Evolutionary conservation across 106 monocot genomes (phyloP).

Genomic region (Platanthera zijinensis): DNA sequence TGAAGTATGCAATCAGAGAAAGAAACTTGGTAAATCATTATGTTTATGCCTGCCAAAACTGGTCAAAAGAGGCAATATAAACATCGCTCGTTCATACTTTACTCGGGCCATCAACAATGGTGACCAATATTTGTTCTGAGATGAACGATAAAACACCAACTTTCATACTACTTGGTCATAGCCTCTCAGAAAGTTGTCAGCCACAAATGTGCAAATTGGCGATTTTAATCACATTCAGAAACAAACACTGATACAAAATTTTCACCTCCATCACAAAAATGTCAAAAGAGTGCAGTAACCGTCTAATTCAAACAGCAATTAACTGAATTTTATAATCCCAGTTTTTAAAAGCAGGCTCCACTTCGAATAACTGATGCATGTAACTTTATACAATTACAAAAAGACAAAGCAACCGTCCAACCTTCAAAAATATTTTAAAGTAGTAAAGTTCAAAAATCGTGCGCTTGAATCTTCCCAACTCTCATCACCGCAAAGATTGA

Average conservation of each 20-base stretch:
- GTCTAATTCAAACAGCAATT: neutral
- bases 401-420: slow-evolving; percentile 2
- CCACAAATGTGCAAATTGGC: neutral
- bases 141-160: neutral
- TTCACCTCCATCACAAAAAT: neutral
- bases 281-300: neutral
- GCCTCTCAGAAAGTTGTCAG: neutral
- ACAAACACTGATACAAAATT: neutral
- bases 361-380: neutral
- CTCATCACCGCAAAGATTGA: neutral
- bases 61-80: neutral
- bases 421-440: neutral
- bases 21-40: neutral
- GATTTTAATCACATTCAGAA: neutral
- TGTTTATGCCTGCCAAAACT: too few relatives aligned
- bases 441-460: neutral
- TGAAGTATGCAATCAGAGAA: neutral
- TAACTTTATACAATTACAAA: neutral
- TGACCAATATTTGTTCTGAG: neutral
- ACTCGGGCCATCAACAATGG: neutral
- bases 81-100: neutral
- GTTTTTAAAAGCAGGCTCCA: neutral
- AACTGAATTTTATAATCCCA: neutral
- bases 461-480: neutral
- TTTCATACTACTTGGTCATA: neutral